phyloP scores from a whole-genome alignment of 23 red algal genomes.

The Cyanidioschyzon merolae region DNA sequence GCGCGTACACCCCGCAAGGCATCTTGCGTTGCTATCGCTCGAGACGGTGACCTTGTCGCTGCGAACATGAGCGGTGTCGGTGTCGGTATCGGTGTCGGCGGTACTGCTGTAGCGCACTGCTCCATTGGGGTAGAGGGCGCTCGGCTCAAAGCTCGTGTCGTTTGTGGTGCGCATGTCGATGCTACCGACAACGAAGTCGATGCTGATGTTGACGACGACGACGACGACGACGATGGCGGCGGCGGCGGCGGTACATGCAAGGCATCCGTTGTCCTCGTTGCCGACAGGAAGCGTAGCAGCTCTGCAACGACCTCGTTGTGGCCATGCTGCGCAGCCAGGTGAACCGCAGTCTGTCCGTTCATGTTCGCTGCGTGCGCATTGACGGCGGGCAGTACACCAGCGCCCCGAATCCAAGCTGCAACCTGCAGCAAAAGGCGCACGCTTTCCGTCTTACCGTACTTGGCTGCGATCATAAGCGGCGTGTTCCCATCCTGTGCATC shows the following conservation, averaged over 20 bases:
- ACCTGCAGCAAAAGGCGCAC: background rate
- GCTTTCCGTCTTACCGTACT: slow-evolving; percentile 4
- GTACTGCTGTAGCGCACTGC: too few relatives aligned
- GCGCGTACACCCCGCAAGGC: too few relatives aligned
- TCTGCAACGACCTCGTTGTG: slow-evolving; percentile 3
- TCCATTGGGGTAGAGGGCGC: too few relatives aligned
- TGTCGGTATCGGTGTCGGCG: too few relatives aligned
- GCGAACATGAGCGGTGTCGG: too few relatives aligned
- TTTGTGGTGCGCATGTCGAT: too few relatives aligned
- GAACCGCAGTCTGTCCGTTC: slow-evolving; percentile 17
- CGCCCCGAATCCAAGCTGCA: background rate
- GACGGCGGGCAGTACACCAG: background rate
- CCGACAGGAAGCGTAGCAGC: background rate
- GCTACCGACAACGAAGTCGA: too few relatives aligned
- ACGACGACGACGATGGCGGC: background rate
- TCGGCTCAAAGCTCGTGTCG: too few relatives aligned
- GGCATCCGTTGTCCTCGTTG: background rate
- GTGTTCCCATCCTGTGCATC: slow-evolving; percentile 9
- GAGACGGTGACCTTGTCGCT: too few relatives aligned
- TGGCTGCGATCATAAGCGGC: slow-evolving; percentile 9
- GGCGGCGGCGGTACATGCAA: background rate
- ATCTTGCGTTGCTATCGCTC: too few relatives aligned
- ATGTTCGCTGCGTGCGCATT: background rate
- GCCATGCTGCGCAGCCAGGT: slow-evolving; percentile 11
- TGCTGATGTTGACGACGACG: too few relatives aligned